Evolutionary conservation across 495 filamentous ascomycete species (phyloP), one percentile per base, ranked within the genome.

Genomic region (Saxophila tyrrhenica): DNA sequence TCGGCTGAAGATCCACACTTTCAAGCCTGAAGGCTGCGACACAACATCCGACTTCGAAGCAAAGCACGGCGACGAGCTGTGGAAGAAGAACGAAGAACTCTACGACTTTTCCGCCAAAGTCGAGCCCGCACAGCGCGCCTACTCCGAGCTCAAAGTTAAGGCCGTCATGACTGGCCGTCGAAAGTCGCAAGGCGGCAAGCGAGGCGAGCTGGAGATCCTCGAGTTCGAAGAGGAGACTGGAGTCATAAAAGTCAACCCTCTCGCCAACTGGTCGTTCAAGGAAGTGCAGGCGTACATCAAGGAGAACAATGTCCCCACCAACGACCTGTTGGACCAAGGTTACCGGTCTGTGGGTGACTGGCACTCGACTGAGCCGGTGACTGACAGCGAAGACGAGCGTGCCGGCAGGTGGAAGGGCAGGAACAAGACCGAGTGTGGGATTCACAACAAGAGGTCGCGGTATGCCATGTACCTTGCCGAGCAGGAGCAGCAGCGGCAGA

Each of bases 21-120:
- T 86, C 78, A 92, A 86, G 75, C 92, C 92, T 11, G 75, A 79
- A 43, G 85, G 81, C 32, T 73, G 75, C 54, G 76, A 83, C 32
- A 86, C 76, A 0, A 75, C 80, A 46, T 75, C 77, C 20, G 83
- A 95, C 48, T 96, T 98, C 64, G 83, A 85, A 65, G 69, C 76
- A 50, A 81, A 80, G 64, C 85, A 95, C 65, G 91, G 94, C 65
- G 73, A 83, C 64, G 81, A 79, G 48, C 75, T 98, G 15, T 98
- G 90, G 85, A 85, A 95, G 64, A 78, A 74, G 10, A 85, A 91
- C 52, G 77, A 89, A 39, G 84, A 95, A 62, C 77, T 88, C 39
- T 98, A 98, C 72, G 92, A 98, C 78, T 98, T 85, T 79, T 75
- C 89, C 48, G 92, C 90, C 70, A 98, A 98, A 72, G 92, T 97